Conservation (phyloP, 208 protist genomes). For the Trypanosoma mega region DNA sequence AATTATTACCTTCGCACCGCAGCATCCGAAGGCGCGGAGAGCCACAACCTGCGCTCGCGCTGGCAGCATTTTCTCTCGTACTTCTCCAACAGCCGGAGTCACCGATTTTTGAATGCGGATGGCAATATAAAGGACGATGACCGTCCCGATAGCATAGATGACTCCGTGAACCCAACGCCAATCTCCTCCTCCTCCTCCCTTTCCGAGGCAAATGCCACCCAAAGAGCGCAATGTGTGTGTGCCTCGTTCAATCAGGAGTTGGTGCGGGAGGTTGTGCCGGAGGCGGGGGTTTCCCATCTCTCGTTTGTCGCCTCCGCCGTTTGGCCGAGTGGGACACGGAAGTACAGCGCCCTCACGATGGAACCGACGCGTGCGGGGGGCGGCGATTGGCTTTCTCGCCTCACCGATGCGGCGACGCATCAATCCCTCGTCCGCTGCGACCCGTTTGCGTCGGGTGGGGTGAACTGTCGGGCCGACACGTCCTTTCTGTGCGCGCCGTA, state of each 20-base stretch:
- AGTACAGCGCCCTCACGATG: conserved; percentile 72
- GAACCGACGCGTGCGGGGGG: conserved; percentile 27
- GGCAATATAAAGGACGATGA: no score
- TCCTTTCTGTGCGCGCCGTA: conserved; percentile 75
- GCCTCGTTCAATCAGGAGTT: no score
- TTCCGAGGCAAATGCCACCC: no score
- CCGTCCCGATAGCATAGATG: no score
- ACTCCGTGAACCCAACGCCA: no score
- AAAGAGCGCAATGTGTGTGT: no score
- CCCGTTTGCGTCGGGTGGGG: conserved; percentile 33
- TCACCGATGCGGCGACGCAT: conserved; percentile 66
- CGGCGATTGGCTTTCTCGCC: conserved; percentile 27
- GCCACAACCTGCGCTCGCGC: background rate
- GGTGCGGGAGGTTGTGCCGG: conserved; percentile 30
- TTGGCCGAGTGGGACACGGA: conserved; percentile 64
- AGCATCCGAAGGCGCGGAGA: background rate
- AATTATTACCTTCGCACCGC: conserved; percentile 58
- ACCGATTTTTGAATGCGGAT: no score
- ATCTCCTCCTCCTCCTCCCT: no score
- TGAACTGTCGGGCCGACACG: conserved; percentile 63
- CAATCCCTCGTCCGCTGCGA: conserved; percentile 82
- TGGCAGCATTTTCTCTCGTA: background rate
- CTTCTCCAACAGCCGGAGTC: no score
- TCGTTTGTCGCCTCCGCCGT: conserved; percentile 32
- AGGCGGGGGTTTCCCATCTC: conserved; percentile 5